Evolutionary conservation across 1,284 basidiomycete genomes (phyloP).

Genomic region (Xerocomus amazonicus): DNA sequence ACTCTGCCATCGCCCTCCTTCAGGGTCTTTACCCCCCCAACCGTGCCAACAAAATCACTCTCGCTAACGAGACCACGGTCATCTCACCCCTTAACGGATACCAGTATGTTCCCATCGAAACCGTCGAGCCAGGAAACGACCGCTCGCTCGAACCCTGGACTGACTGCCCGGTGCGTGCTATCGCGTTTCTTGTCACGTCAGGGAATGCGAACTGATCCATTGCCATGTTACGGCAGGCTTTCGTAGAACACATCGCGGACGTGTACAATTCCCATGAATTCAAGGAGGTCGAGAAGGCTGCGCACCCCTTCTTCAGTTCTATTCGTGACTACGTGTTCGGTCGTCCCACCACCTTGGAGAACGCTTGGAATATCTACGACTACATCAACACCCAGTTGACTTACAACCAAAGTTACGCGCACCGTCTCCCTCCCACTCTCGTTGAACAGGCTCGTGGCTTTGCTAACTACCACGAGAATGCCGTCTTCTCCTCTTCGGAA

Average conservation of each 20-base stretch:
- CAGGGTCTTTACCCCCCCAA: constrained; percentile 81
- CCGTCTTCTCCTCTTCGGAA: constrained; percentile 65
- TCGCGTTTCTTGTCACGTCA: background rate
- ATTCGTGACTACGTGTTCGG: constrained; percentile 69
- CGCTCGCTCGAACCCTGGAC: constrained; percentile 85
- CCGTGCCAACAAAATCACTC: constrained; percentile 59
- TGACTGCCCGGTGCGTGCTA: constrained; percentile 61
- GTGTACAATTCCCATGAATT: constrained; percentile 63
- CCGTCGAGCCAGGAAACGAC: constrained; percentile 79
- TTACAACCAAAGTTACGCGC: constrained; percentile 76
- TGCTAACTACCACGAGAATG: constrained; percentile 76
- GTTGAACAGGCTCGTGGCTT: constrained; percentile 65
- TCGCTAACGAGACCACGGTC: constrained; percentile 76
- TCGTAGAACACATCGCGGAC: constrained; percentile 56
- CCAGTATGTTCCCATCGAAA: constrained; percentile 81
- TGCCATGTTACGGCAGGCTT: constrained; percentile 40
- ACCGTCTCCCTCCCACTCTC: constrained; percentile 66
- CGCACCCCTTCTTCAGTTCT: constrained; percentile 61
- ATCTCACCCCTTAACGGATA: constrained; percentile 80
- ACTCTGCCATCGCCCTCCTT: constrained; percentile 72
- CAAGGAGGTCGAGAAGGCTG: constrained; percentile 53
- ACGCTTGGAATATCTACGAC: constrained; percentile 77
- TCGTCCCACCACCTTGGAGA: constrained; percentile 61
- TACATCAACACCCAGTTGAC: constrained; percentile 71
- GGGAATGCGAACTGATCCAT: constrained; percentile 14